Base-by-base conservation (phyloP, 331 rosid species). In the Prunus yedoensis region DNA sequence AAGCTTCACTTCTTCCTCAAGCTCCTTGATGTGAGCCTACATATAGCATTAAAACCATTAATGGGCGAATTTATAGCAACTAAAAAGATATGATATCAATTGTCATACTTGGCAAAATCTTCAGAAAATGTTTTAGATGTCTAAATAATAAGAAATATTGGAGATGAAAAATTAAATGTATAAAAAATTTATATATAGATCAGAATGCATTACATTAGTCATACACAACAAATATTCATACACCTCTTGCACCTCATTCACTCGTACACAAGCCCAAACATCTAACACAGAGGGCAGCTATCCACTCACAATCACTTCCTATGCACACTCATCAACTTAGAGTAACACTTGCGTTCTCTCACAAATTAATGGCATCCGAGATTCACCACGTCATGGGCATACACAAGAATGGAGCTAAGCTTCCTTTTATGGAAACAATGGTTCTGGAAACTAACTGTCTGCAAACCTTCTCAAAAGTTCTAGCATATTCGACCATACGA, bases 1-100 rank as follows among this genome's bases (percentile, higher is more conserved):
- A 78, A 96, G 92, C 86, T 96, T 96, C 74, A 96, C 99, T 88
- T 96, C 99, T 82, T 96, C 99, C 86, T 96, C 99, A 53, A 96
- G 99, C 83, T 92, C 99, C 88, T 88, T 91, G 75, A 96, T 73
- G 66, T 96, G 99, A 75, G 91, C 90, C 99, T 96, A 83, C 74
- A 76, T 69, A 70, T 73, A 76, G 80, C 80, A 73, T 74, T 10
- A 56, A 85, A 63, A 74, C 80, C 53, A 80, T 69, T 53, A 77
- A 17, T 64, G 71, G 58, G 21, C 18, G 60, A 80, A 60, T 10
- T 2, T 63, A 50, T 32, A 64, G 72, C 52, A 68, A 51, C 45
- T 21, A 75, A 66, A 45, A 35, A 3, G 51, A 28, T 59, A 73
- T 12, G 60, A 46, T 46, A 45, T 45, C 14, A 10, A 58, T 0